phyloP scores from a whole-genome alignment of 768 basidiomycete species.

The Hygrophorus russula region DNA sequence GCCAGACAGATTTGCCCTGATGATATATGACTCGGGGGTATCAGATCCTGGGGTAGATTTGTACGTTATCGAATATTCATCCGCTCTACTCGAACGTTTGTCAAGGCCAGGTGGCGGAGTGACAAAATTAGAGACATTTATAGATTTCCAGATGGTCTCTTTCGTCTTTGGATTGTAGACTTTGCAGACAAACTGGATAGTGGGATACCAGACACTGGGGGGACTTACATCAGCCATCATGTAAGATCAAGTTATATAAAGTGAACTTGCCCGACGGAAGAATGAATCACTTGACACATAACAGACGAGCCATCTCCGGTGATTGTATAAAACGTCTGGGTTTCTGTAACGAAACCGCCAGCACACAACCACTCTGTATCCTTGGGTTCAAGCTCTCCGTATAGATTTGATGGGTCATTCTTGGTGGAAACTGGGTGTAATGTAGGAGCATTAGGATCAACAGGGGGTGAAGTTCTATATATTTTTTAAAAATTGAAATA shows the following conservation, averaged over 20 bases:
- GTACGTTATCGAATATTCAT: slow-evolving; percentile 70
- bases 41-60: slow-evolving; percentile 46
- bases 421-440: slow-evolving; percentile 73
- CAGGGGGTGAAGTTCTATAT: slow-evolving; percentile 40
- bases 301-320: slow-evolving; percentile 69
- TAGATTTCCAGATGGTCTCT: slow-evolving; percentile 72
- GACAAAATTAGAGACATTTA: slow-evolving; percentile 75
- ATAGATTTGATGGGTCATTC: slow-evolving; percentile 43
- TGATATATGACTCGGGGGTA: slow-evolving; percentile 63
- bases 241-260: slow-evolving; percentile 5
- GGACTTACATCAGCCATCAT: neutral
- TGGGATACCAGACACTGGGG: slow-evolving; percentile 82
- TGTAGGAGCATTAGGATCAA: slow-evolving; percentile 62
- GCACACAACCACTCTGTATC: slow-evolving; percentile 80
- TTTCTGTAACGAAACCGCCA: slow-evolving; percentile 83
- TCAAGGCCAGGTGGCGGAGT: slow-evolving; percentile 64
- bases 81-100: slow-evolving; percentile 78
- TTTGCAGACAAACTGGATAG: slow-evolving; percentile 91
- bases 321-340: slow-evolving; percentile 78
- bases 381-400: slow-evolving; percentile 62
- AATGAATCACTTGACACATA: slow-evolving; percentile 83
- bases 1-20: slow-evolving; percentile 68
- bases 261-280: slow-evolving; percentile 67
- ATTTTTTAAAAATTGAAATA: slow-evolving; percentile 4
- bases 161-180: slow-evolving; percentile 69